Percentiles rank a stretch among this genome's conserved stretches.
phyloP scores from a whole-genome alignment of 163 green algal genomes.

The Scenedesmus sp. region DNA sequence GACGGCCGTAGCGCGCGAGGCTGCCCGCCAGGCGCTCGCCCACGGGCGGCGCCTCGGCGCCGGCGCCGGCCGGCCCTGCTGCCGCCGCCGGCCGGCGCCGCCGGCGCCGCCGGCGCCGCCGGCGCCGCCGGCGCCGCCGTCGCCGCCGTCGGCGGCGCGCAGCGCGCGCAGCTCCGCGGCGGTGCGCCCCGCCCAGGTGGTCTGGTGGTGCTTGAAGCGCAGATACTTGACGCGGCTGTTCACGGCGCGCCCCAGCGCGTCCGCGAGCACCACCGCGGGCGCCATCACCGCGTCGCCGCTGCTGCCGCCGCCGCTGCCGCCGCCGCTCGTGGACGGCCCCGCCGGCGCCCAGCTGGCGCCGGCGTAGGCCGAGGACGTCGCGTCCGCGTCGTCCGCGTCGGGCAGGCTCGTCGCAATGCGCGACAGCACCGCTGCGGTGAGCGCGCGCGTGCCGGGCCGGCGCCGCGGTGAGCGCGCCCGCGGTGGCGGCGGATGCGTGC shows the following conservation, averaged over 20 bases:
- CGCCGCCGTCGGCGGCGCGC: not conserved
- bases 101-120: not conserved
- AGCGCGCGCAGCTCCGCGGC: not conserved
- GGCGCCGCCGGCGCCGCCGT: not conserved
- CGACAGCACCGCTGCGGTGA: conserved; percentile 9
- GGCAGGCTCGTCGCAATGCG: conserved; percentile 5
- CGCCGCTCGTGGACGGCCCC: not conserved
- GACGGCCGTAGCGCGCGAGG: conserved; percentile 1
- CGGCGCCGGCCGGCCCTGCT: conserved; percentile 17
- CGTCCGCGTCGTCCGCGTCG: not conserved
- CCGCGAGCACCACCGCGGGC: conserved; percentile 27
- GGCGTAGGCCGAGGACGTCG: not conserved
- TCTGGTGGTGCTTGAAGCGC: conserved; percentile 27
- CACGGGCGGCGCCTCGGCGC: too few species aligned
- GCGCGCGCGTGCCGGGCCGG: too few species aligned
- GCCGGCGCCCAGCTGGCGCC: not conserved
- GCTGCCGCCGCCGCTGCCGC: not conserved
- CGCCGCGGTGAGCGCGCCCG: too few species aligned
- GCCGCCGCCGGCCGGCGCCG: not conserved
- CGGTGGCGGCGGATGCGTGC: too few species aligned
- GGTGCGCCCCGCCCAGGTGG: not conserved
- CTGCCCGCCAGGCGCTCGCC: not conserved
- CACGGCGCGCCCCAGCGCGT: conserved; percentile 7
- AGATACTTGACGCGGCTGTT: conserved; percentile 40
- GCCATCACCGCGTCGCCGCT: not conserved